Base-by-base conservation (phyloP, 352 stramenopile species). In the Pythium angustatum region DNA sequence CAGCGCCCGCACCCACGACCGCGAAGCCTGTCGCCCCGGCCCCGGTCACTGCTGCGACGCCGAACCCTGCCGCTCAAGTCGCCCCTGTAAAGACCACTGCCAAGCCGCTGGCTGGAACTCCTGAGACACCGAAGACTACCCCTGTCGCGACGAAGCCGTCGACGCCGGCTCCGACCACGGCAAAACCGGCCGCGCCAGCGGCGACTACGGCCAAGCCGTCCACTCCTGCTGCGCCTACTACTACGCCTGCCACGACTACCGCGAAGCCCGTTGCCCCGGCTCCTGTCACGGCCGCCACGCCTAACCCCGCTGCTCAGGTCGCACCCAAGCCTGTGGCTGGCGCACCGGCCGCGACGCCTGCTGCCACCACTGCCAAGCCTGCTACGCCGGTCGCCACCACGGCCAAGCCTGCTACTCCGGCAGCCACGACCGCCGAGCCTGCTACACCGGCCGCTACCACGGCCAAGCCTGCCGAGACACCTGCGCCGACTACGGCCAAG, bases 281-380 rank as follows among this genome's bases (percentile, higher is more conserved):
- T 4, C 55, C 55, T 22, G n/a, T 31, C 21, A 58, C 30, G 8
- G 31, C 51, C 17, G 51, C 34, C 17, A 59, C 52, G 34, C 52
- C 43, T 7, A 52, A 52, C 55, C 55, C 41, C 14, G 43, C 43
- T 7, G 31, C 41, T 24, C 55, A 54, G 28, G 26, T 50, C 22
- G 40, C 27, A 38, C 56, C 58, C 22, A 62, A 62, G 44, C 56
- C 56, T 10, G 22, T 34, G 9, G 44, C 56, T 45, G 49, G 19
- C n/a, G 30, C 49, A 17, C 34, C 52, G 21, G 17, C 52, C 2
- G 38, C 33, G 22, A 47, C 33, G 11, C 48, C 48, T 4, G 28
- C 10, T 6, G 8, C 27, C 26, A 54, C 48, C 11, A 60, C 38
- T 11, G 49, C 49, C 3, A 56, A 26, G 49, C 49, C 52, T 27